Conservation (phyloP, 1,284 basidiomycete genomes). For the Trichosporon coremiiforme region DNA sequence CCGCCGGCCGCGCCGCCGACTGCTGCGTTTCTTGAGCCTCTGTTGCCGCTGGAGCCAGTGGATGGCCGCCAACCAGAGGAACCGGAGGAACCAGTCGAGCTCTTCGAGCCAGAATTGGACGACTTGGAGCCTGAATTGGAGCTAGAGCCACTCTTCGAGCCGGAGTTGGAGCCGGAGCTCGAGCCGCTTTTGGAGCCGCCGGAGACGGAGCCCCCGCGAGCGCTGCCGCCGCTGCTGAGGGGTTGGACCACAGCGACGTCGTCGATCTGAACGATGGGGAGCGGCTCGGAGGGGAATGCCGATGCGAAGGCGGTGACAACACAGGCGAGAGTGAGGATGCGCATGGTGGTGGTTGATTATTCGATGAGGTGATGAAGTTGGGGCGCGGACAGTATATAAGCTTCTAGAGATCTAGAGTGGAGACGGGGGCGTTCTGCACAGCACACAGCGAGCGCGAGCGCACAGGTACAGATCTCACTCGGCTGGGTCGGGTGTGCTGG, state of each 20-base stretch:
- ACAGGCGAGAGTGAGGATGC: not conserved
- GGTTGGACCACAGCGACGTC: not conserved
- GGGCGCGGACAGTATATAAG: not conserved
- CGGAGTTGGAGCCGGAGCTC: not conserved
- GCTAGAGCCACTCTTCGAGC: not conserved
- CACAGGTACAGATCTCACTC: not conserved
- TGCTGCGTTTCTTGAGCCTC: too few species aligned
- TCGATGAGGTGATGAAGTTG: not conserved
- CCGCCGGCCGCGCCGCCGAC: too few species aligned
- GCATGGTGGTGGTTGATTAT: not conserved
- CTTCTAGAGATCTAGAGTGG: not conserved
- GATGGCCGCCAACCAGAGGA: not conserved
- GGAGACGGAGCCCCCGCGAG: not conserved
- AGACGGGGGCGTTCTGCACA: too few species aligned
- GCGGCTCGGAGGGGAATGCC: not conserved
- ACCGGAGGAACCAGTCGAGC: not conserved
- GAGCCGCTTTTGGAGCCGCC: not conserved
- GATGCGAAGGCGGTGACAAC: not conserved
- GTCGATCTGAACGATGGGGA: not conserved
- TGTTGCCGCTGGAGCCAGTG: not conserved
- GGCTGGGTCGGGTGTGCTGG: too few species aligned
- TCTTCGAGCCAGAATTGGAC: not conserved
- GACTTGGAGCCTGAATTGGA: not conserved
- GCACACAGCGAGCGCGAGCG: not conserved
- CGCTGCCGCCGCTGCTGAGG: not conserved